These are phyloP conservation scores for Yarrowia bubula DNA, from an alignment of 805 yeast genomes.

Conservation along the genomic window DNA sequence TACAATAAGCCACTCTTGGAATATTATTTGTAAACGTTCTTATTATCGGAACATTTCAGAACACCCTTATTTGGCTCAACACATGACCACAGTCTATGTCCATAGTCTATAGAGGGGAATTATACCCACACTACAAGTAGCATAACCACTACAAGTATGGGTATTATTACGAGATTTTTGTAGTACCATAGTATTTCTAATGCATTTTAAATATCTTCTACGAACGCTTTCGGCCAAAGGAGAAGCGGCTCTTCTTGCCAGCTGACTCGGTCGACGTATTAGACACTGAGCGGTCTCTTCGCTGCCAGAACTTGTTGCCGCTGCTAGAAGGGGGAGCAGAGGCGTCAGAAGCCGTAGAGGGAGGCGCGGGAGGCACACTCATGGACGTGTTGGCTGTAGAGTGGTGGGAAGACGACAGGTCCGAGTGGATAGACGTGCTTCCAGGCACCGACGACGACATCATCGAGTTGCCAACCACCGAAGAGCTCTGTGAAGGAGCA, in stretches of 20 bases:
- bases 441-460: conserved; percentile 19
- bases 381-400: conserved; percentile 18
- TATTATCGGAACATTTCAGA: too few relatives aligned
- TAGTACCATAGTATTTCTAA: neutral
- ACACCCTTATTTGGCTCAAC: too few relatives aligned
- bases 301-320: conserved; percentile 26
- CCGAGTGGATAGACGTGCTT: conserved; percentile 19
- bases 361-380: conserved; percentile 8
- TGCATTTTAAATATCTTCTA: conserved; percentile 5
- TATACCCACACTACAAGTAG: too few relatives aligned
- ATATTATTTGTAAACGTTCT: too few relatives aligned
- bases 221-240: conserved; percentile 21
- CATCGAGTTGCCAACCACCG: conserved; percentile 7
- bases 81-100: too few relatives aligned
- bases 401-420: conserved; percentile 15
- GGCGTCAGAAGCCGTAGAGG: neutral
- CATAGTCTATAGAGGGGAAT: too few relatives aligned
- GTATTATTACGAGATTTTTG: too few relatives aligned
- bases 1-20: too few relatives aligned
- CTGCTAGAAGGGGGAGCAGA: conserved; percentile 11
- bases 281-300: conserved; percentile 20
- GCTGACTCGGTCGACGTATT: conserved; percentile 23
- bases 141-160: too few relatives aligned
- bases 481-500: conserved; percentile 8
- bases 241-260: conserved; percentile 23